Base-by-base conservation (phyloP, 129 eudicot species). In the Logfia minima region DNA sequence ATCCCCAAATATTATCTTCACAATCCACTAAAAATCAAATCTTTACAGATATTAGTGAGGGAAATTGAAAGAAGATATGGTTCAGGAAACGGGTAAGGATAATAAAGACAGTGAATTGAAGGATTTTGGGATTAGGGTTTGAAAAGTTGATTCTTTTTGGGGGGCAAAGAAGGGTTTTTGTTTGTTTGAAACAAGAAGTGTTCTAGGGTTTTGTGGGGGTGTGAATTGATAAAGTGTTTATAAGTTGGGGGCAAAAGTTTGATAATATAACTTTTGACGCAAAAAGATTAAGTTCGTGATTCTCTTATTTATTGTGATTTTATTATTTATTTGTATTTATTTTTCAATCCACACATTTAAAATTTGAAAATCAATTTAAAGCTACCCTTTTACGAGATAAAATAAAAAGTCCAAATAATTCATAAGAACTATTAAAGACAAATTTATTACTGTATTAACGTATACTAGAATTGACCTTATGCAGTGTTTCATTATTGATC, bases 51-150 rank as follows among this genome's bases (percentile, higher is more conserved):
- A 23, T 22, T 26, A 53, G 24, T 18, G 23, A 39, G 64, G 23
- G 43, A 63, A 63, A 77, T 24, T 56, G 81, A 68, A 69, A 62
- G 4, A 48, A 48, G 3, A 43, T 48, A 48, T 11, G n/a, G 55
- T 48, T 48, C 55, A 48, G 4, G n/a, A 48, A 48, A 48, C 55
- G n/a, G 18, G 11, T 48, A 48, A 48, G 55, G 55, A 48, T 14
- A 13, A 13, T 14, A 48, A 48, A 48, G 55, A 48, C 55, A 14
- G 51, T 43, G 75, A 51, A 53, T 5, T n/a, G n/a, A 24, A 52
- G 65, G 77, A 14, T 60, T 22, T 13, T 62, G 34, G 68, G 10
- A 52, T 64, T 51, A 64, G 73, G 77, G 71, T 51, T 32, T 24
- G 35, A 60, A 19, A 80, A 13, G 63, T n/a, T 58, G 63, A 58